A percentile compares a stretch with the other conserved stretches of the same genome.
phyloP scores from a whole-genome alignment of 2,329 filamentous ascomycete species.

The Phialemoniopsis sp. region DNA sequence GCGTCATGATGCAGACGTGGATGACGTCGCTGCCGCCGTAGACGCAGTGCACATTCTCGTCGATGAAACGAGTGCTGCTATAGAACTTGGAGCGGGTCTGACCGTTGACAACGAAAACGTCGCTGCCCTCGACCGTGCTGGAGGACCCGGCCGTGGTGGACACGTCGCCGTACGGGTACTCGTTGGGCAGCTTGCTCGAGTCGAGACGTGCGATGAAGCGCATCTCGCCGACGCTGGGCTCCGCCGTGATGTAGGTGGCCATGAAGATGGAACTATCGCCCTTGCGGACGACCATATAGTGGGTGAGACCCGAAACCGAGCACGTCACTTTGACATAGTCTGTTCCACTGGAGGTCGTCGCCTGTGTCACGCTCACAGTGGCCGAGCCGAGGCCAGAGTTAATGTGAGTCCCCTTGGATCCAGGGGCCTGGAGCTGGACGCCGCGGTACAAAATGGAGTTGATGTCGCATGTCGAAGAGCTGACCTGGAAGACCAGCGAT shows the following conservation, averaged over 20 bases:
- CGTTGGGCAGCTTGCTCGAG: conserved; percentile 40
- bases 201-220: conserved; percentile 61
- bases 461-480: conserved; percentile 55
- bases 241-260: conserved; percentile 56
- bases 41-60: conserved; percentile 61
- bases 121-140: conserved; percentile 52
- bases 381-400: conserved; percentile 55
- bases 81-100: conserved; percentile 69
- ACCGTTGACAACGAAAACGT: conserved; percentile 55
- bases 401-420: conserved; percentile 48
- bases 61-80: conserved; percentile 65
- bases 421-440: conserved; percentile 51
- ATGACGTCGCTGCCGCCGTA: conserved; percentile 40
- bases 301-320: conserved; percentile 54
- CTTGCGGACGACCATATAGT: conserved; percentile 58
- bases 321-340: conserved; percentile 60
- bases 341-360: conserved; percentile 1
- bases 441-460: conserved; percentile 58
- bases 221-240: conserved; percentile 54
- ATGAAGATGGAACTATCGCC: conserved; percentile 58
- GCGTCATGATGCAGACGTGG: conserved; percentile 59
- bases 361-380: conserved; percentile 18
- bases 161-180: conserved; percentile 48
- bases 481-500: conserved; percentile 45
- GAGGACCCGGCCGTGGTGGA: conserved; percentile 50